Percentiles rank a stretch among this genome's conserved stretches.
Conservation (phyloP, 2,329 filamentous ascomycete genomes). For the Verticillium tricorpus region DNA sequence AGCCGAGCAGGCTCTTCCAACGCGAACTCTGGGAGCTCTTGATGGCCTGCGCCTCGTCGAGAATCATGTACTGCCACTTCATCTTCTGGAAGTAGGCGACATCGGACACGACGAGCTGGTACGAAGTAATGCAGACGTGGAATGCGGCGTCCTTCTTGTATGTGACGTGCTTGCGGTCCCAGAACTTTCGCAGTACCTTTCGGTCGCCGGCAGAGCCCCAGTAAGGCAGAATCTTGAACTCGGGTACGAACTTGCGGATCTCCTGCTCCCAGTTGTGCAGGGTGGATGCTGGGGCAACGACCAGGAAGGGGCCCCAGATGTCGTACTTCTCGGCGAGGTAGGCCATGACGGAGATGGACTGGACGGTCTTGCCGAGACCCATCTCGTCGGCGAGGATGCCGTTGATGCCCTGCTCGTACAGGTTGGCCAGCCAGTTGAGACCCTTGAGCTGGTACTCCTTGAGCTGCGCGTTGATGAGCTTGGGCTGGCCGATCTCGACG, state of each 20-base stretch:
- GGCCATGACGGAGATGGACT: constrained; percentile 98
- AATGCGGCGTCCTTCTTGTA: constrained; percentile 92
- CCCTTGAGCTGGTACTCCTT: constrained; percentile 99
- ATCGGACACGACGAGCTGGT: constrained; percentile 94
- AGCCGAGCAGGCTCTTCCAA: constrained; percentile 92
- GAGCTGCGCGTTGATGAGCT: constrained; percentile 85
- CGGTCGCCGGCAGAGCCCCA: constrained; percentile 94
- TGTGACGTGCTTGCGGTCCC: constrained; percentile 96
- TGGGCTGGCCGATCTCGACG: constrained; percentile 90
- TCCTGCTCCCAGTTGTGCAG: constrained; percentile 99
- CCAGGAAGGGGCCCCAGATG: constrained; percentile 96
- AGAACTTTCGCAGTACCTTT: constrained; percentile 96
- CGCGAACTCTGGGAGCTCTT: constrained; percentile 95
- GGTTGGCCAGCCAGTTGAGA: constrained; percentile 97
- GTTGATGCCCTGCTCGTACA: constrained; percentile 99
- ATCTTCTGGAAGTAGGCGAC: constrained; percentile 98
- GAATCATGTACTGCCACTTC: constrained; percentile 99
- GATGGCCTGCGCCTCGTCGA: constrained; percentile 97
- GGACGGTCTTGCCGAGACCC: constrained; percentile 98
- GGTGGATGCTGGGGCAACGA: constrained; percentile 93
- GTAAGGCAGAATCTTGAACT: constrained; percentile 93
- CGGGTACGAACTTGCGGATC: constrained; percentile 89
- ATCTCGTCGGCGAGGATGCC: constrained; percentile 98
- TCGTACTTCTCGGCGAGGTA: constrained; percentile 96
- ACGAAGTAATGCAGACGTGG: constrained; percentile 94